Evolutionary conservation across 1,284 basidiomycete species (phyloP), one percentile per base, ranked within the genome.

Genomic region (Fomitopsis betulina): DNA sequence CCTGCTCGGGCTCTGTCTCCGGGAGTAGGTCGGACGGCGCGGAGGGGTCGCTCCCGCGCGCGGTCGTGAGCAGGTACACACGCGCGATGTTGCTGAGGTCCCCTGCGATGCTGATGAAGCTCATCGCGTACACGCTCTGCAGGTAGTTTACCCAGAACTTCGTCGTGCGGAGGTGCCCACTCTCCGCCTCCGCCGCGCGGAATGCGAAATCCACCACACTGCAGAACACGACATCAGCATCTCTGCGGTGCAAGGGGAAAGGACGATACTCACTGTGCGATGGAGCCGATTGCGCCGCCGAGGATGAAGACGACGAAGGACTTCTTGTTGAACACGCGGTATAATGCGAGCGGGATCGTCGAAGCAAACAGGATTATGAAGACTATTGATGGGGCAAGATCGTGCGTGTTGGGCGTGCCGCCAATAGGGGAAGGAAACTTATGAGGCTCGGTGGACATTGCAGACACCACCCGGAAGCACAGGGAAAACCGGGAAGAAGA

Each of bases 11-110:
- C n/a, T 21, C 39, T 40, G 35, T 5, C 23, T 27, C 25, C 45
- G 35, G 25, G 42, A 9, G 35, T 7, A 17, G 13, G 5, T 17
- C 32, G 4, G 12, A 5, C 19, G 23, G 30, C 33, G 47, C 19
- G 45, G 32, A 17, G 32, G 27, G 30, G 15, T 50, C 43, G 56
- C 38, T 47, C 33, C 55, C 55, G 37, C 62, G 56, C 6, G 71
- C 72, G 27, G 69, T 61, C 51, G 68, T 64, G 33, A 75, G 70
- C 43, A 74, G 67, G 40, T 73, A 56, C 15, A 63, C 60, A 43
- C 72, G 71, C 15, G 68, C 47, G 51, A 73, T 60, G n/a, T 39
- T 63, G 37, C 61, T 53, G 32, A 69, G 42, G 50, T 69, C 68
- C 19, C 66, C 59, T 6, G 63, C 68, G n/a, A 75, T 64, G 9